Base-by-base conservation (phyloP, 192 early-diverging fungal species). In the Coemansia sp. region DNA sequence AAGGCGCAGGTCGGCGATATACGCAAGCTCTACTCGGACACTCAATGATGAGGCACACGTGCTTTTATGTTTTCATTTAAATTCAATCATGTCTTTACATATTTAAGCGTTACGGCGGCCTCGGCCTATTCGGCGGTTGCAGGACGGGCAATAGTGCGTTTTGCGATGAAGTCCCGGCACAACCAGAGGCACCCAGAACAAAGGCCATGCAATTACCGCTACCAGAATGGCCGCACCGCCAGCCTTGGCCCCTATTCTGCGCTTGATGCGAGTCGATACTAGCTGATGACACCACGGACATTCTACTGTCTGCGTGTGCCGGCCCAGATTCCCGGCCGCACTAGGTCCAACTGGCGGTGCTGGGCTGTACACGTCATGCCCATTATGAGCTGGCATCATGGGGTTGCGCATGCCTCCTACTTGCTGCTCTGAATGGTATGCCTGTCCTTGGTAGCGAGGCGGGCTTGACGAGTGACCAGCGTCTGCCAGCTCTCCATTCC, bases 111-210 rank as follows among this genome's bases (percentile, higher is more conserved):
- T 27, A 33, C 68, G 68, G 22, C 50, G 68, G 0, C 75, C 68
- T 15, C 63, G 63, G 17, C 75, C 75, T 17, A 78, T 78, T 34
- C 60, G 67, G 32, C 75, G 59, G 39, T 38, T 33, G 53, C 75
- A 78, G 15, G 63, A 53, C 21, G 75, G 75, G 40, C 75, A 78
- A 43, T 71, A 78, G 42, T 78, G 75, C 4, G 51, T 64, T 35
- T 78, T 70, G 56, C 68, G 68, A 21, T 70, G 67, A 9, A 78
- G 63, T 0, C 60, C 68, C 1, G 74, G 67, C 7, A 77, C 30
- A 5, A 70, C 14, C 33, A 77, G 34, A 11, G 74, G 74, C 18
- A 77, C 68, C 74, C 74, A 77, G 68, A 77, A 77, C 56, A 77
- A 57, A 25, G 68, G 74, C 74, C 74, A 77, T 5, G 54, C 63